Conservation (phyloP, 2,329 filamentous ascomycete genomes). For the Sporothrix luriei region DNA sequence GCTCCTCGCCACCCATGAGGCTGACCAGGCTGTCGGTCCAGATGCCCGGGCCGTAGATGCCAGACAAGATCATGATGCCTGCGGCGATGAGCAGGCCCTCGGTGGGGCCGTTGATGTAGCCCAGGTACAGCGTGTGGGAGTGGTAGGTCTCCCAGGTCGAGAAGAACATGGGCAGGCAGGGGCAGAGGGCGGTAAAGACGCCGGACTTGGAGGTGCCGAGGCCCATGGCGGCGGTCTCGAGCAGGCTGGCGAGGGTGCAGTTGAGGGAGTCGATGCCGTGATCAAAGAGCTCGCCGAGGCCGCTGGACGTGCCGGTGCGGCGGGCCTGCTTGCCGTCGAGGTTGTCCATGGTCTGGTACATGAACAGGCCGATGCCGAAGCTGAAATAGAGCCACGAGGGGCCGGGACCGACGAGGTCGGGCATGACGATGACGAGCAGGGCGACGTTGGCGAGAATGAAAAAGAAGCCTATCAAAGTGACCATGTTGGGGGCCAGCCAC, state of each 20-base stretch:
- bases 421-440: slow-evolving; percentile 74
- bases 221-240: slow-evolving; percentile 92
- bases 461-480: slow-evolving; percentile 90
- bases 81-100: slow-evolving; percentile 92
- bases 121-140: slow-evolving; percentile 94
- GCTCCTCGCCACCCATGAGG: slow-evolving; percentile 60
- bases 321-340: slow-evolving; percentile 97
- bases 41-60: slow-evolving; percentile 83
- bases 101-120: slow-evolving; percentile 95
- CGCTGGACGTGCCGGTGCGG: slow-evolving; percentile 90
- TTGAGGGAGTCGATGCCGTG: slow-evolving; percentile 98
- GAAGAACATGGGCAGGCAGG: slow-evolving; percentile 97
- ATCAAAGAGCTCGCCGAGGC: slow-evolving; percentile 94
- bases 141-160: slow-evolving; percentile 99
- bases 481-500: slow-evolving; percentile 98
- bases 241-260: slow-evolving; percentile 87
- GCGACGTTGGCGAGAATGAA: slow-evolving; percentile 87
- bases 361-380: slow-evolving; percentile 94
- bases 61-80: slow-evolving; percentile 80
- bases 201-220: slow-evolving; percentile 81
- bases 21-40: slow-evolving; percentile 77
- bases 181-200: slow-evolving; percentile 87
- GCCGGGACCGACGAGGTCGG: slow-evolving; percentile 85
- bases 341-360: slow-evolving; percentile 99
- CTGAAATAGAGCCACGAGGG: slow-evolving; percentile 94